phyloP scores from a whole-genome alignment of 441 rosid genomes.

The Brassica balearica region DNA sequence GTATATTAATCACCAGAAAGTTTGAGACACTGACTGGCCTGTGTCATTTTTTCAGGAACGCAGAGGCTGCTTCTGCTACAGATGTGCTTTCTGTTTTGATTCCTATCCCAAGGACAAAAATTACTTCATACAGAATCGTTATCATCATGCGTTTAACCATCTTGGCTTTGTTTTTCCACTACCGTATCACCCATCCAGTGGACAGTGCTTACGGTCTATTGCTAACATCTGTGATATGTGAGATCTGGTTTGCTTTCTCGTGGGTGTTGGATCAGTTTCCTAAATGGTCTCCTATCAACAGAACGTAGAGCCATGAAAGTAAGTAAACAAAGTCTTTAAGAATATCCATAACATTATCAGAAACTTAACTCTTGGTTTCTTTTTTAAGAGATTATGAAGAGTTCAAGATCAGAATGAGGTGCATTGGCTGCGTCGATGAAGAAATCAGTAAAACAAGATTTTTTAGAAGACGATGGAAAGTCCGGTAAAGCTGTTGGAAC shows the following conservation, averaged over 20 bases:
- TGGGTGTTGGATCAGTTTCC: constrained; percentile 99
- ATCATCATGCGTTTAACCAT: constrained; percentile 79
- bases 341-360: not conserved
- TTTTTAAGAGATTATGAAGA: too few relatives aligned
- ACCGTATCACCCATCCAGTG: too few relatives aligned
- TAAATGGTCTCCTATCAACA: constrained; percentile 84
- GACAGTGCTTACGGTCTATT: constrained; percentile 33
- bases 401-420: too few relatives aligned
- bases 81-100: constrained; percentile 72
- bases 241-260: constrained; percentile 95
- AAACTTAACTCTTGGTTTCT: not conserved
- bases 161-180: constrained; percentile 53
- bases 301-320: constrained; percentile 30
- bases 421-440: too few relatives aligned
- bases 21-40: not conserved
- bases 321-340: not conserved
- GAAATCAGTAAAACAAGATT: too few relatives aligned
- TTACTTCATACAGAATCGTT: constrained; percentile 77
- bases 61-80: constrained; percentile 53
- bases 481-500: too few relatives aligned
- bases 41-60: constrained; percentile 51
- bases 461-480: too few relatives aligned
- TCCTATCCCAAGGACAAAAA: constrained; percentile 68
- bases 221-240: constrained; percentile 96
- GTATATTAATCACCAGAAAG: constrained; percentile 19